phyloP scores from a whole-genome alignment of 768 basidiomycete genomes.

The Boletus insuetus region DNA sequence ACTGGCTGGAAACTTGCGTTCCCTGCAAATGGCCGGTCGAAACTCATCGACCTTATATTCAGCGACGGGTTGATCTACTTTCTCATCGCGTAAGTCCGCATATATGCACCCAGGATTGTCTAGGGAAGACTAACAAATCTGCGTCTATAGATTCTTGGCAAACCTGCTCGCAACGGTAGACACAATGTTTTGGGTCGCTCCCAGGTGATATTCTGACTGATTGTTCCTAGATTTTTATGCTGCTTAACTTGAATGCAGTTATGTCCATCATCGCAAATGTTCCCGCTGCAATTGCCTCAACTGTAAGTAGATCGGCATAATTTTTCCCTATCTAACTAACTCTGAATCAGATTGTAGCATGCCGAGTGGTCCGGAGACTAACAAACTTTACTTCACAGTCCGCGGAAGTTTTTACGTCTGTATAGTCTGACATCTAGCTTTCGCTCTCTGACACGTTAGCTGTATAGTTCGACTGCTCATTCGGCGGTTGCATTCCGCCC shows the following conservation, averaged over 20 bases:
- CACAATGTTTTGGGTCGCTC: neutral
- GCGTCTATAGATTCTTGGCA: slow-evolving; percentile 54
- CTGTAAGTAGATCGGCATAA: slow-evolving; percentile 37
- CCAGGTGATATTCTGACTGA: neutral
- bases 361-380: slow-evolving; percentile 60
- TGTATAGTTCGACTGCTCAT: slow-evolving; percentile 38
- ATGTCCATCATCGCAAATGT: slow-evolving; percentile 76
- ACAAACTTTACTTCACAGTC: slow-evolving; percentile 53
- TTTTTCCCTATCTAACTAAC: neutral
- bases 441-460: slow-evolving; percentile 1
- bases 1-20: slow-evolving; percentile 60
- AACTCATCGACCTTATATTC: slow-evolving; percentile 64
- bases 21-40: slow-evolving; percentile 45
- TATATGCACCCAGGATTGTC: neutral
- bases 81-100: slow-evolving; percentile 55
- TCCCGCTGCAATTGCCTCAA: slow-evolving; percentile 67
- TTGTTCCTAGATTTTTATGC: slow-evolving; percentile 49
- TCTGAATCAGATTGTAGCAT: slow-evolving; percentile 56
- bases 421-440: slow-evolving; percentile 25
- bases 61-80: slow-evolving; percentile 74
- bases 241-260: slow-evolving; percentile 65
- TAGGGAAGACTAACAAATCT: slow-evolving; percentile 5
- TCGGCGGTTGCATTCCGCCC: slow-evolving; percentile 63
- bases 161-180: slow-evolving; percentile 56
- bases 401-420: slow-evolving; percentile 53